Conservation (phyloP, 305 asterid genomes). For the Fraxinus platypoda region DNA sequence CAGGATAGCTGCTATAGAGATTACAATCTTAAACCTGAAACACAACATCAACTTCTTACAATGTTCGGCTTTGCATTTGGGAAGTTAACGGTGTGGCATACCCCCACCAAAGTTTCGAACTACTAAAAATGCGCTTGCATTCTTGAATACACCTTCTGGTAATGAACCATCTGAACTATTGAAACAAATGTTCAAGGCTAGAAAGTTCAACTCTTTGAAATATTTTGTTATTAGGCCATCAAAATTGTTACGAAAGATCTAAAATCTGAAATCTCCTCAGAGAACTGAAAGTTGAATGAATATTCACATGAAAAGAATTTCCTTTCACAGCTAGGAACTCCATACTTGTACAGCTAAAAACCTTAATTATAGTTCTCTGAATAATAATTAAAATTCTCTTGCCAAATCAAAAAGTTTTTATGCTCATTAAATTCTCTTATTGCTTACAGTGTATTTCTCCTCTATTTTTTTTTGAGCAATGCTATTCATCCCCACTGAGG, state of each 20-base stretch:
- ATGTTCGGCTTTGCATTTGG: constrained; percentile 5
- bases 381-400: no score
- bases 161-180: constrained; percentile 26
- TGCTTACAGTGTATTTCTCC: not conserved
- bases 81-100: constrained; percentile 19
- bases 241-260: constrained; percentile 25
- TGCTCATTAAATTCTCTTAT: not conserved
- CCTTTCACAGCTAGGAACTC: constrained; percentile 14
- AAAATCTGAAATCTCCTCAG: constrained; percentile 20
- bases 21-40: not conserved
- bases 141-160: constrained; percentile 24
- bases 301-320: constrained; percentile 16
- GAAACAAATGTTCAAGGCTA: constrained; percentile 24
- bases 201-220: constrained; percentile 16
- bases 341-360: constrained; percentile 15
- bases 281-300: constrained; percentile 21
- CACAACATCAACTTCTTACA: not conserved
- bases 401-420: no score
- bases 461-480: no score
- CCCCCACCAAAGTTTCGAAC: constrained; percentile 32
- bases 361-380: no score
- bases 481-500: no score
- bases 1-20: not conserved
- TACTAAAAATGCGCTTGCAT: constrained; percentile 14
- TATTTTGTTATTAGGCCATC: constrained; percentile 25